A percentile compares a stretch with the other conserved stretches of the same genome.
Evolutionary conservation across 805 yeast species (phyloP).

Genomic region (Candida pseudoglaebosa): DNA sequence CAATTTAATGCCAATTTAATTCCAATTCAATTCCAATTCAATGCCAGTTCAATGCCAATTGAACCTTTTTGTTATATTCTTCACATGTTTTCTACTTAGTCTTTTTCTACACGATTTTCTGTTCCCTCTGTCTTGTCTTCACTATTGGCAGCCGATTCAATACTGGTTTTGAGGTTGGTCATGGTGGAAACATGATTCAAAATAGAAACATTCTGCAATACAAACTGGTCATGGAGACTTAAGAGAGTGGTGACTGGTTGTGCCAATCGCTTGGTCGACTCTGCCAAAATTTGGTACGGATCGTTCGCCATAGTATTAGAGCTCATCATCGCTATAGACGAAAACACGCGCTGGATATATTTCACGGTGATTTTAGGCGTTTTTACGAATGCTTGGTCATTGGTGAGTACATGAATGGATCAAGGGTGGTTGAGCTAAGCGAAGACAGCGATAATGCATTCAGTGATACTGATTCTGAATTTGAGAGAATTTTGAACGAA

Average conservation of each 20-base stretch:
- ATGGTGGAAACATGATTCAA: constrained; percentile 21
- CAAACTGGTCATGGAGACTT: constrained; percentile 25
- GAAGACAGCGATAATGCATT: constrained; percentile 1
- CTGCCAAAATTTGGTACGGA: constrained; percentile 22
- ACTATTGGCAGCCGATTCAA: not conserved
- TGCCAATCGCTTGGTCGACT: constrained; percentile 18
- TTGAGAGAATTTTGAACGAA: constrained; percentile 1
- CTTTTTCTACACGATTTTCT: too few relatives aligned
- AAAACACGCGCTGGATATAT: too few relatives aligned
- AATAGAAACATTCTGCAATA: constrained; percentile 22
- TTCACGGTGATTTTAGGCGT: too few relatives aligned
- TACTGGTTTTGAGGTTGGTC: not conserved
- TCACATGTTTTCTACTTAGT: too few relatives aligned
- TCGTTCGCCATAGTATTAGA: constrained; percentile 12
- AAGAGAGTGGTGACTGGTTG: constrained; percentile 24
- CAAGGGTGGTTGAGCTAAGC: not conserved
- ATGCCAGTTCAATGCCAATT: too few relatives aligned
- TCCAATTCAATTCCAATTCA: too few relatives aligned
- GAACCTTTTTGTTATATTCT: too few relatives aligned
- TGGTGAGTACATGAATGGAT: constrained; percentile 1
- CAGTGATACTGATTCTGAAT: constrained; percentile 2
- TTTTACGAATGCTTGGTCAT: not conserved
- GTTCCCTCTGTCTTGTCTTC: not conserved
- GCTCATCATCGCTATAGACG: too few relatives aligned
- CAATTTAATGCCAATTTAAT: too few relatives aligned